A percentile compares a stretch with the other conserved stretches of the same genome.
Evolutionary conservation across 2,329 filamentous ascomycete genomes (phyloP).

Genomic region (Ramularia endophylla): DNA sequence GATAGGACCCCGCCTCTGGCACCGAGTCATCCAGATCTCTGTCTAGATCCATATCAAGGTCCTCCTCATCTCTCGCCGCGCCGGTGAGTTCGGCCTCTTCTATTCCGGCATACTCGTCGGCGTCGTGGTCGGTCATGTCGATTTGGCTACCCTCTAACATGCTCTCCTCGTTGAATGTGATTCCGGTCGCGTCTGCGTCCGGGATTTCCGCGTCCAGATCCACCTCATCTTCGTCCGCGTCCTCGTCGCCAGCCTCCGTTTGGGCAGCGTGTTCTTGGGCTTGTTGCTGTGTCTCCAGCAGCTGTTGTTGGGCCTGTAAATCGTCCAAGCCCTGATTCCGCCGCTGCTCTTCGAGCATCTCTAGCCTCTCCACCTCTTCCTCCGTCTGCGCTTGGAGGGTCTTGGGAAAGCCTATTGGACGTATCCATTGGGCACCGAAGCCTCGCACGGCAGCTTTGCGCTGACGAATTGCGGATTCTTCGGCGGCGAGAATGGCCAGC

Average conservation of each 20-base stretch:
- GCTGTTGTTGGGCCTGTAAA: slow-evolving; percentile 57
- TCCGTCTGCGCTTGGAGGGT: slow-evolving; percentile 86
- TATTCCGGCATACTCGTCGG: slow-evolving; percentile 37
- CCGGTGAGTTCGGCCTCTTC: slow-evolving; percentile 45
- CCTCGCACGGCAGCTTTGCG: slow-evolving; percentile 77
- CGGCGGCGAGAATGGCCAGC: slow-evolving; percentile 63
- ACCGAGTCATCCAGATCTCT: slow-evolving; percentile 44
- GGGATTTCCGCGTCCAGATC: slow-evolving; percentile 64
- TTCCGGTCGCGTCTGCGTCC: slow-evolving; percentile 41
- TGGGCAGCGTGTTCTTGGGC: slow-evolving; percentile 35
- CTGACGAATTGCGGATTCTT: slow-evolving; percentile 70
- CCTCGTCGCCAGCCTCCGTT: slow-evolving; percentile 36
- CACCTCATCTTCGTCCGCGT: slow-evolving; percentile 48
- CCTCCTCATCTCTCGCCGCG: slow-evolving; percentile 43
- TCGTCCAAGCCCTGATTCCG: slow-evolving; percentile 68
- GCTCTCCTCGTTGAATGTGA: slow-evolving; percentile 45
- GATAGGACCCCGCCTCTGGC: slow-evolving; percentile 48
- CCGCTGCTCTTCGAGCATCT: slow-evolving; percentile 69
- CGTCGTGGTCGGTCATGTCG: slow-evolving; percentile 33
- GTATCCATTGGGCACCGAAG: slow-evolving; percentile 86
- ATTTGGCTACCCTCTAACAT: slow-evolving; percentile 43
- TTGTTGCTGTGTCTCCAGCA: slow-evolving; percentile 44
- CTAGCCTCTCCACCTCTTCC: slow-evolving; percentile 80
- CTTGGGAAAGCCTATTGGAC: slow-evolving; percentile 80
- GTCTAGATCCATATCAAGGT: slow-evolving; percentile 32